phyloP scores from a whole-genome alignment of 2,329 filamentous ascomycete species.

The Microcera coccophila region DNA sequence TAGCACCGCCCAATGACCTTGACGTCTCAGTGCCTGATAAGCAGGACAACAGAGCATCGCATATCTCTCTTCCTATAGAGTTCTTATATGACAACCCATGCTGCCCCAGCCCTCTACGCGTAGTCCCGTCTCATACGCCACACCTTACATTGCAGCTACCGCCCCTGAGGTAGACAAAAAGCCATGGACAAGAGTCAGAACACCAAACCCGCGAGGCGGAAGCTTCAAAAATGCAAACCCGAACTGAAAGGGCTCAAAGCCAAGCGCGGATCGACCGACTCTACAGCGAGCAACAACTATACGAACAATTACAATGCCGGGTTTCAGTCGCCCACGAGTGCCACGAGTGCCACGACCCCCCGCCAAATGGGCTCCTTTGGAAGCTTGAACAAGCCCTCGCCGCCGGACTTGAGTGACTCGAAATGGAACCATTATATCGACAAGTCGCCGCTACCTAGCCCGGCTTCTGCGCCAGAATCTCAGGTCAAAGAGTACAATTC shows the following conservation, averaged over 20 bases:
- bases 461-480: slow-evolving; percentile 8
- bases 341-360: neutral
- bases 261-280: slow-evolving; percentile 27
- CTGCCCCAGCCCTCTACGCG: neutral
- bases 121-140: neutral
- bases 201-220: slow-evolving; percentile 27
- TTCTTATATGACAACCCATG: neutral
- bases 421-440: slow-evolving; percentile 29
- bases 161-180: neutral
- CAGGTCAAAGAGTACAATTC: slow-evolving; percentile 11
- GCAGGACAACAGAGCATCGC: neutral
- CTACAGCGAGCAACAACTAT: slow-evolving; percentile 14
- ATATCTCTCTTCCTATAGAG: neutral
- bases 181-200: slow-evolving; percentile 7
- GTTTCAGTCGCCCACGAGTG: neutral
- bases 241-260: slow-evolving; percentile 24
- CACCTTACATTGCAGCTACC: neutral
- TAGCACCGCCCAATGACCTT: neutral
- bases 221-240: slow-evolving; percentile 30
- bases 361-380: neutral
- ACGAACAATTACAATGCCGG: slow-evolving; percentile 6
- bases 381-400: neutral
- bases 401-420: slow-evolving; percentile 25
- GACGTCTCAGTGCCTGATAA: neutral
- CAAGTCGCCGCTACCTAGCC: slow-evolving; percentile 19